Base-by-base conservation (phyloP, 352 stramenopile species). In the Globisporangium cylindrosporum region DNA sequence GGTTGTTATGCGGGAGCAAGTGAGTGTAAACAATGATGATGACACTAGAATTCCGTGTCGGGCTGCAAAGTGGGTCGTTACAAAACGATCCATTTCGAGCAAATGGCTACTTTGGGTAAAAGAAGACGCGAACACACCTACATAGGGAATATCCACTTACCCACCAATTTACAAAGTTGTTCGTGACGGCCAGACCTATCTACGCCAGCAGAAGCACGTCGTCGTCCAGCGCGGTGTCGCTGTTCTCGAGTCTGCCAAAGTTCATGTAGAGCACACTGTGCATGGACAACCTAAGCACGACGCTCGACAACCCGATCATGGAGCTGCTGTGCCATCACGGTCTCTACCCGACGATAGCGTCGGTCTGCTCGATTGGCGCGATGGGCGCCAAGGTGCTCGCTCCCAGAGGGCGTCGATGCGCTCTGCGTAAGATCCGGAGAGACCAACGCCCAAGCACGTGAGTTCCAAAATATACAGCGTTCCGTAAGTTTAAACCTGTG, bases 391-490 rank as follows among this genome's bases (percentile, higher is more conserved):
- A 54, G 18, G 65, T 62, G 24, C 62, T 73, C 18, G 24, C 62
- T 73, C 18, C 67, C 51, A 14, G 9, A 22, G 1, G 57, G 65
- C 2, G 68, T 78, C 58, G 53, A 79, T 2, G 62, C 59, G 18
- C 20, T 67, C 9, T 78, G 72, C 54, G 41, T 36, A 4, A 9
- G 63, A n/a, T 71, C 68, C 1, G 60, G 57, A 1, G 29, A 41
- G n/a, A 58, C 67, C 9, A 77, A 63, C 29, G 48, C 38, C 3
- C 3, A 63, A 66, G n/a, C 55, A 72, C 60, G 71, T 72, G 25
- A 71, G 36, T n/a, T 65, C 68, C 36, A 61, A 66, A 32, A 43
- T 80, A 58, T 82, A 73, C 29, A 73, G 64, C 27, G 68, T 72
- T 32, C 29, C 3, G 29, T 32, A 14, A 74, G 62, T 46, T 62